Conservation (phyloP, 2,329 filamentous ascomycete genomes). For the Fusarium paranaense region DNA sequence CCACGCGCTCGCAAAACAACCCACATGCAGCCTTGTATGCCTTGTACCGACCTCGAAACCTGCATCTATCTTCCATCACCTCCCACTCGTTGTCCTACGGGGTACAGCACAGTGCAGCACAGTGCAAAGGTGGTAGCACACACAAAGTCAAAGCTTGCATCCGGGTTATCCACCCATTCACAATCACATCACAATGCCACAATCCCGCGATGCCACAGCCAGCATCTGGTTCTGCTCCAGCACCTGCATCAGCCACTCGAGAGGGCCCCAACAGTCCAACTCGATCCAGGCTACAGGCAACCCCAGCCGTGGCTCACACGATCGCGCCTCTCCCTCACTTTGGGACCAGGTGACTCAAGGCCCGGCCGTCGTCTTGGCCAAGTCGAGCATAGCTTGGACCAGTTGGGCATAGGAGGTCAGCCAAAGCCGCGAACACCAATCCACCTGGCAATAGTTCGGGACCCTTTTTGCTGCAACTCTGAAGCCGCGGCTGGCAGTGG, state of each 20-base stretch:
- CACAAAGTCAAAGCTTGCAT: neutral
- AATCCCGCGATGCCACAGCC: slow-evolving; percentile 23
- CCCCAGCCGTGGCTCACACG: slow-evolving; percentile 31
- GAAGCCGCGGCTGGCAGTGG: slow-evolving; percentile 10
- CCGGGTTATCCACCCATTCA: slow-evolving; percentile 20
- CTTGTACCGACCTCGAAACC: slow-evolving; percentile 1
- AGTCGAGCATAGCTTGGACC: slow-evolving; percentile 16
- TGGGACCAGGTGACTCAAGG: slow-evolving; percentile 33
- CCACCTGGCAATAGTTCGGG: slow-evolving; percentile 11
- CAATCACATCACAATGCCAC: slow-evolving; percentile 16
- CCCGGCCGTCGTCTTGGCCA: slow-evolving; percentile 31
- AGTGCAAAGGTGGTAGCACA: neutral
- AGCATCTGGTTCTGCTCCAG: neutral
- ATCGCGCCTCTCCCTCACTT: slow-evolving; percentile 23
- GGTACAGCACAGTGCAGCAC: neutral
- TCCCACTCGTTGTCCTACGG: neutral
- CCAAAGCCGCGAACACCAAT: slow-evolving; percentile 30
- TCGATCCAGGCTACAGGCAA: slow-evolving; percentile 2
- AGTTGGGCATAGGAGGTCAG: slow-evolving; percentile 27
- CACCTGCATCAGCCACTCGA: slow-evolving; percentile 21
- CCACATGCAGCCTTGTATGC: slow-evolving; percentile 1
- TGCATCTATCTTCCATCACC: neutral
- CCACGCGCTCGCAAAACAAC: neutral
- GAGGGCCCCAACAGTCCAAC: slow-evolving; percentile 5
- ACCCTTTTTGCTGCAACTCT: slow-evolving; percentile 13